phyloP scores from a whole-genome alignment of 2,329 filamentous ascomycete species.

The Sclerotinia nivalis region DNA sequence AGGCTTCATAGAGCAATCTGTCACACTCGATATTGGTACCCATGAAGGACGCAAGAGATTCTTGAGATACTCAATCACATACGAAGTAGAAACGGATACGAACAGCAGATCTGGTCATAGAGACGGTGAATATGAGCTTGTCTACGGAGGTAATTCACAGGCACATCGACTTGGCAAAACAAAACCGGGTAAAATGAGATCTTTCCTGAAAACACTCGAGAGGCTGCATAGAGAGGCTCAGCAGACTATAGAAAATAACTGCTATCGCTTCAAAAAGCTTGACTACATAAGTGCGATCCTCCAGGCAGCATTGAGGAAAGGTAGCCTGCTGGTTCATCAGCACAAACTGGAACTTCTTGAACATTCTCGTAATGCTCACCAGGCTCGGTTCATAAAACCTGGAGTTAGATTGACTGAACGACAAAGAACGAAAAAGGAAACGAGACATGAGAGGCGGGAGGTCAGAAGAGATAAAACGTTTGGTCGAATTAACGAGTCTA shows the following conservation, averaged over 20 bases:
- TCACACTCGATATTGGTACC: neutral
- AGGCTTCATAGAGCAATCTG: neutral
- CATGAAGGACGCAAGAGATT: neutral
- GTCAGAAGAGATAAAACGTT: neutral
- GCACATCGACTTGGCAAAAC: slow-evolving; percentile 1
- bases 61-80: neutral
- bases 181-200: neutral
- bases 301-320: neutral
- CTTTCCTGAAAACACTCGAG: neutral
- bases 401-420: neutral
- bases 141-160: neutral
- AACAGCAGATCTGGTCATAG: neutral
- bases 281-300: neutral
- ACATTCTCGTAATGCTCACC: neutral
- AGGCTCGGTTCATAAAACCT: neutral
- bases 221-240: neutral
- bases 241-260: neutral
- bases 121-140: neutral
- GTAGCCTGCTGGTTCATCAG: neutral
- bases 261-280: neutral
- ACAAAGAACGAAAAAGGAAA: neutral
- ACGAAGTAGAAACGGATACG: neutral
- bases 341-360: neutral
- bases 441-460: neutral
- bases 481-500: neutral